Base-by-base conservation (phyloP, 306 rosid genomes). In the Cicer pinnatifidum region DNA sequence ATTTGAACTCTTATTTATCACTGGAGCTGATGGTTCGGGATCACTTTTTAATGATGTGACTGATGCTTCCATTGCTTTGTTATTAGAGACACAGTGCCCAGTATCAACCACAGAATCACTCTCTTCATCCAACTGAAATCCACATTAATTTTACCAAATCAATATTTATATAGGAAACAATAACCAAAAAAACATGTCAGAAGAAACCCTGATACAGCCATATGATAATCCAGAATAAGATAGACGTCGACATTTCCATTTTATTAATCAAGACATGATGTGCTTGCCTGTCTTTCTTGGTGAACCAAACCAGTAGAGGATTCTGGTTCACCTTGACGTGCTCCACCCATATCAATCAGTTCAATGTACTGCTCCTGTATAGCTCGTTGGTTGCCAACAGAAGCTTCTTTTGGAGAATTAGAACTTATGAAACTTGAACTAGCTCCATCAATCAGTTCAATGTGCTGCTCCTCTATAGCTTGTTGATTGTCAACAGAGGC, bases 111-210 rank as follows among this genome's bases (percentile, higher is more conserved):
- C 81, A 52, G 78, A 76, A 47, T 41, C 67, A 72, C 58, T 40
- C 41, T 16, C 17, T 82, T 70, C 86, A 19, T 77, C 82, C 61
- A 84, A 68, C 96, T 88, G 97, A 83, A 84, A 78, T 82, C 63
- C 84, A 78, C 12, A 59, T 62, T 46, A 75, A 77, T 46, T 63
- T 71, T 37, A 75, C 41, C 23, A 75, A 12, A 75, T 81, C 59
- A 81, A 43, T 67, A 70, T 72, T 54, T 69, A 70, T 12, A 78
- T 40, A 39, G 72, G 71, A 67, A 45, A 45, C 47, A 63, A 53
- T 44, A 62, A 77, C 50, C 72, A 8, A 58, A 56, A 71, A 71
- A 52, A 68, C 11, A 69, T 60, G 44, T 13, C 60, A 63, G 41
- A 57, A 57, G 17, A 81, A 73, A 43, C 64, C 28, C 60, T 28